Base-by-base conservation (phyloP, 225 moss, liverwort and hornwort genomes). In the Thuidium tamariscinum region DNA sequence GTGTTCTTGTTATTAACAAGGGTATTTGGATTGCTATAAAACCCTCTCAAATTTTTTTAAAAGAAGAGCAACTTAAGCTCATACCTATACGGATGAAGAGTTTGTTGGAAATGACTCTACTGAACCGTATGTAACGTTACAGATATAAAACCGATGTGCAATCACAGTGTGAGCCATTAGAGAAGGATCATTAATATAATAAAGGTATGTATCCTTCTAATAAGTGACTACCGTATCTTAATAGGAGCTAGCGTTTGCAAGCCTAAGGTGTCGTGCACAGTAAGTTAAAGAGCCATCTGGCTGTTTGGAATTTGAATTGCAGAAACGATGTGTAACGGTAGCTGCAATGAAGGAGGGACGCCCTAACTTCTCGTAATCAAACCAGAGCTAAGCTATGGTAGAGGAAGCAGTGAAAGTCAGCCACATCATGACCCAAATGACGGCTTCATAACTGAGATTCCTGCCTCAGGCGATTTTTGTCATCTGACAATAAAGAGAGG, bases 221-320 rank as follows among this genome's bases (percentile, higher is more conserved):
- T 27, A 39, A 36, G 26, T 10, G 26, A 54, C 39, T 11, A 39
- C 54, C n/a, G n/a, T 75, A n/a, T n/a, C n/a, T n/a, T n/a, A 36
- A 54, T 4, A 36, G 52, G 54, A 36, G 46, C 46, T 27, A 15
- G 37, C 67, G 39, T 62, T 67, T 41, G 44, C 55, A 44, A 59
- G 72, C 73, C 48, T 27, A 83, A 36, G 83, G 55, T n/a, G 36
- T 36, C 14, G n/a, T 70, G 29, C 6, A 34, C 71, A 71, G 80
- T 86, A 59, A n/a, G n/a, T n/a, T n/a, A n/a, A 79, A 72, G 86
- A 59, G 36, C 37, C 44, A 78, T 57, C 62, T 44, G 52, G 42
- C 87, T 62, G 87, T 87, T 86, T n/a, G 15, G 65, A 74, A 87
- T 87, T 87, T 87, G 87, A 87, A 87, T 74, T 66, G 82, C 87